Percentiles rank a stretch among this genome's conserved stretches.
phyloP scores from a whole-genome alignment of 768 basidiomycete genomes.

The Leccinum subgranulosum region DNA sequence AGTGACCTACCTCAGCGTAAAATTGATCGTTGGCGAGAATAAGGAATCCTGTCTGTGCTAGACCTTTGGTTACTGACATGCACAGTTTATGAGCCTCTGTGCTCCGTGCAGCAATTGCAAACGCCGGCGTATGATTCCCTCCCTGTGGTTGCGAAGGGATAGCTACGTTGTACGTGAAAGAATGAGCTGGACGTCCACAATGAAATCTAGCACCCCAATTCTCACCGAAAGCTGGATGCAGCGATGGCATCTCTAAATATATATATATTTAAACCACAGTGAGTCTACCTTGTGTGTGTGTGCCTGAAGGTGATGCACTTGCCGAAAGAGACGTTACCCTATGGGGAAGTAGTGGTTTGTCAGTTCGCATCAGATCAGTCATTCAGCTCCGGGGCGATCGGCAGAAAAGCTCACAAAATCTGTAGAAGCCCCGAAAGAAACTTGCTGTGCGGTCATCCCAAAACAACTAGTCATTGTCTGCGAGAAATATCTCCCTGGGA shows the following conservation, averaged over 20 bases:
- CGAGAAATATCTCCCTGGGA: slow-evolving; percentile 51
- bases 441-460: slow-evolving; percentile 36
- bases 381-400: not conserved
- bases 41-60: slow-evolving; percentile 61
- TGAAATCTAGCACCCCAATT: not conserved
- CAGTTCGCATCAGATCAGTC: not conserved
- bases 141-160: slow-evolving; percentile 71
- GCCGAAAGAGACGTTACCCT: slow-evolving; percentile 78
- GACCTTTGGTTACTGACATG: slow-evolving; percentile 53
- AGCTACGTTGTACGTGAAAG: slow-evolving; percentile 38
- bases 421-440: slow-evolving; percentile 57
- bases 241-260: slow-evolving; percentile 46
- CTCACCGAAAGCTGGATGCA: slow-evolving; percentile 64
- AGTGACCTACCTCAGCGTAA: slow-evolving; percentile 43
- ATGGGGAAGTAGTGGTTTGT: slow-evolving; percentile 18
- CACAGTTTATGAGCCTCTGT: slow-evolving; percentile 60
- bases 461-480: slow-evolving; percentile 44
- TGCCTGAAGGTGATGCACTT: slow-evolving; percentile 27
- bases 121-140: slow-evolving; percentile 74
- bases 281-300: slow-evolving; percentile 11
- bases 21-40: slow-evolving; percentile 59
- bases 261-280: not conserved
- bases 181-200: slow-evolving; percentile 16
- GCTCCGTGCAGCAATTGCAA: slow-evolving; percentile 57
- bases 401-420: slow-evolving; percentile 60